Evolutionary conservation across 805 yeast genomes (phyloP), one percentile per base, ranked within the genome.

Genomic region (Pichia manshurica): DNA sequence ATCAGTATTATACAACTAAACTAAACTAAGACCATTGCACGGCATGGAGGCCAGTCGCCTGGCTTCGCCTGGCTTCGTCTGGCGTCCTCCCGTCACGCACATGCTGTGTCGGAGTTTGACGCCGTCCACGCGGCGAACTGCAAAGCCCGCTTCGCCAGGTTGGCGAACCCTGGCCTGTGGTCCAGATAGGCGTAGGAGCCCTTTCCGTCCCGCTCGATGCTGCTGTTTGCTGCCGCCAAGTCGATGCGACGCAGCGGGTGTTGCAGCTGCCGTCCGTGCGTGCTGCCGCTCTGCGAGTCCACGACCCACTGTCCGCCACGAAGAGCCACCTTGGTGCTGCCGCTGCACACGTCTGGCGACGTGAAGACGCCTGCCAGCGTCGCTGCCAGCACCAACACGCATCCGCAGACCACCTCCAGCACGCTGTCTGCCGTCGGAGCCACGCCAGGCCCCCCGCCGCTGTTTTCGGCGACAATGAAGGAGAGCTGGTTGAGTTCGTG

Each of bases 401-500:
- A 12, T 12, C 29, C 42, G n/a, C 22, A 15, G n/a, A 16, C 28
- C 10, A 20, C n/a, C 42, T 39, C 42, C 31, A 16, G 28, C n/a
- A 39, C 19, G 10, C 16, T 7, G 42, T 39, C 42, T 5, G n/a
- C 13, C 29, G 28, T 23, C n/a, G 20, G 36, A 6, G 42, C 20
- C n/a, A 16, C n/a, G n/a, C n/a, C n/a, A n/a, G n/a, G n/a, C n/a
- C n/a, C n/a, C n/a, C n/a, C 21, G 39, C n/a, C 7, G 39, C 39
- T 34, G 19, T 35, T 35, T 19, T 35, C 39, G 20, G 39, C 20
- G 20, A 35, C 19, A 13, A 35, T 35, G 22, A 35, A 35, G 16
- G 40, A 5, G 5, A 45, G 34, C 17, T 45, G 48, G 16, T 45
- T 45, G 1, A 16, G 16, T 8, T 37, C 29, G 28, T 45, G 20